These are phyloP conservation scores for Xylaria polymorpha DNA, from an alignment of 2,329 filamentous ascomycete genomes.

Conservation along the genomic window DNA sequence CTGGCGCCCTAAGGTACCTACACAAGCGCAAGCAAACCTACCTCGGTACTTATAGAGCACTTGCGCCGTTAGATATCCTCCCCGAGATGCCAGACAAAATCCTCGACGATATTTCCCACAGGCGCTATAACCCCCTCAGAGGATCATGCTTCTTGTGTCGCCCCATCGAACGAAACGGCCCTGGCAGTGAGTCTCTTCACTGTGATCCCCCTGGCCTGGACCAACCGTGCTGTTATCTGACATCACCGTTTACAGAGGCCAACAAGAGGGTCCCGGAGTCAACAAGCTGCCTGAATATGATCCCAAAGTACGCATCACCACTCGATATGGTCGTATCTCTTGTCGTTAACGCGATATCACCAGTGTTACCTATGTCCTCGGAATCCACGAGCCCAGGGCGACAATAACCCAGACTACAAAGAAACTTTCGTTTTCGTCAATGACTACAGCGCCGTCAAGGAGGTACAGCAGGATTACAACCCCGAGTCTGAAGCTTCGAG, in stretches of 20 bases:
- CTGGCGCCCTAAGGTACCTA: too few species aligned
- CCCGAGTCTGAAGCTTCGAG: conserved; percentile 54
- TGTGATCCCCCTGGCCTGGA: conserved; percentile 11
- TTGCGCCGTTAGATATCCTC: not conserved
- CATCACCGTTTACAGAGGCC: conserved; percentile 65
- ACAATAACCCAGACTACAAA: conserved; percentile 85
- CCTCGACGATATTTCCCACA: conserved; percentile 95
- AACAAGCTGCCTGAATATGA: conserved; percentile 83
- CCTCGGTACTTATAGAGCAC: not conserved
- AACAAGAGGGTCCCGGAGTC: conserved; percentile 78
- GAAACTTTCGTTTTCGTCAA: conserved; percentile 95
- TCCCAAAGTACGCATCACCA: conserved; percentile 63
- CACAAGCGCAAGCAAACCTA: too few species aligned
- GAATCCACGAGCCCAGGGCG: conserved; percentile 88
- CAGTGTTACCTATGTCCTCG: conserved; percentile 95
- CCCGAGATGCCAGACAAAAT: conserved; percentile 75
- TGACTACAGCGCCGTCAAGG: conserved; percentile 96
- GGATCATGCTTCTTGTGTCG: conserved; percentile 92
- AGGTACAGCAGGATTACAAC: conserved; percentile 84
- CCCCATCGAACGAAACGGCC: conserved; percentile 96
- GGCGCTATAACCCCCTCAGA: conserved; percentile 90
- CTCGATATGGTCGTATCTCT: conserved; percentile 10
- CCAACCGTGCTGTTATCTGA: conserved; percentile 15
- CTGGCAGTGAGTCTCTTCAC: conserved; percentile 82
- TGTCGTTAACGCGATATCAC: not conserved